Base-by-base conservation (phyloP, 176 grass and related monocot species). In the Avena eriantha region DNA sequence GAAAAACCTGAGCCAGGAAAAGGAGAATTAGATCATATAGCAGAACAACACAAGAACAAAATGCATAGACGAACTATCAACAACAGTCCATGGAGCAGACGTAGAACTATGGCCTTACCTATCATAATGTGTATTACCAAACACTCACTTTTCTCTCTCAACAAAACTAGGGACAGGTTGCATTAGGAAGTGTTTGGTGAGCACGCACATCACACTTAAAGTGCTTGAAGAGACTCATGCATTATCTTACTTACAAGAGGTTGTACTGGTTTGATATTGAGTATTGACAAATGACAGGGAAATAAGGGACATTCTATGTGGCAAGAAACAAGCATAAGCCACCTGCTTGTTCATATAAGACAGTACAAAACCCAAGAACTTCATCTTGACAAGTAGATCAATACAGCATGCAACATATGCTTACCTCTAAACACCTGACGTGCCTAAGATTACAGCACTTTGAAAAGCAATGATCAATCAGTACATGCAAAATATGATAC, bases 1-100 rank as follows among this genome's bases (percentile, higher is more conserved):
- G 87, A 78, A 98, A 98, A 78, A 98, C 93, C 96, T 98, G 73
- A 58, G 87, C n/a, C 51, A 85, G 36, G 15, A 64, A 21, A 41
- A 82, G 77, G 35, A 76, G 19, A 83, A 60, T 16, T 29, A 67
- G 55, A 80, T 60, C 23, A 71, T 72, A 19, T 59, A 46, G 83
- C 53, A 55, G 4, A 74, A 51, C 10, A 49, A 23, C 46, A 68
- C 35, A 61, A 72, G 48, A 54, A 86, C 9, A 35, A 63, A 80
- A 84, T 76, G 13, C 29, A 77, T 35, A 50, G 58, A 39, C 36
- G 5, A 39, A 59, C 21, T 39, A 18, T 34, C 15, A 76, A 23
- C 31, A 82, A 81, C 13, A 89, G 26, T 72, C 18, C 7, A 82
- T 60, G 51, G 41, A 77, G 22, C 16, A 4, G 34, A 55, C 24